phyloP scores from a whole-genome alignment of 2,329 filamentous ascomycete species.

The Talaromyces marneffei region DNA sequence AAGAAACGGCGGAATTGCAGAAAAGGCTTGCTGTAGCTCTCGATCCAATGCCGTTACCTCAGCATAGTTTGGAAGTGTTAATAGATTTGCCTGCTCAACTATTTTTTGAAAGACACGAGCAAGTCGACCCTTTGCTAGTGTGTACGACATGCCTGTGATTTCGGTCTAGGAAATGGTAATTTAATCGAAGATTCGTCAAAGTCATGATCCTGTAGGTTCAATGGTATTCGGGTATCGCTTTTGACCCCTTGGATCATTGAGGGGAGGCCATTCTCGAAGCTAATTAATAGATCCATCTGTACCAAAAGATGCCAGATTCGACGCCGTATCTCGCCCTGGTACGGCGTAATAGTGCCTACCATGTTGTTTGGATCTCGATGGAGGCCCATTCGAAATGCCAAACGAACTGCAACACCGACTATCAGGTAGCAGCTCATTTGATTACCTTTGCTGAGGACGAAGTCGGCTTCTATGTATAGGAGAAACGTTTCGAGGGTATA shows the following conservation, averaged over 20 bases:
- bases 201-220: constrained; percentile 4
- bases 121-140: constrained; percentile 2
- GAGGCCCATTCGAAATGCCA: constrained; percentile 4
- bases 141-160: constrained; percentile 6
- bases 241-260: constrained; percentile 5
- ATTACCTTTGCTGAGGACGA: constrained; percentile 2
- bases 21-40: constrained; percentile 5
- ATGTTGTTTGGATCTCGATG: constrained; percentile 6
- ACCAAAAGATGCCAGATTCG: constrained; percentile 7
- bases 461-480: constrained; percentile 6
- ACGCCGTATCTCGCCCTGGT: constrained; percentile 4
- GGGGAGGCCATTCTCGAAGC: constrained; percentile 2
- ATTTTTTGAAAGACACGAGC: constrained; percentile 2
- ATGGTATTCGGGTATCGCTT: constrained; percentile 6
- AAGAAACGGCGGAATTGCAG: neutral
- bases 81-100: constrained; percentile 7
- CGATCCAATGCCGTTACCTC: constrained; percentile 2
- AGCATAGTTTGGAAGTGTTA: neutral
- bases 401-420: constrained; percentile 7
- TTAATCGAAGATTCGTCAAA: neutral
- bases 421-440: constrained; percentile 7
- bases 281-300: constrained; percentile 6
- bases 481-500: constrained; percentile 7
- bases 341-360: constrained; percentile 1
- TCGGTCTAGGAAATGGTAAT: neutral